A percentile compares a stretch with the other conserved stretches of the same genome.
These are phyloP conservation scores for Calocera viscosa DNA, from an alignment of 768 basidiomycete genomes.

Conservation along the genomic window DNA sequence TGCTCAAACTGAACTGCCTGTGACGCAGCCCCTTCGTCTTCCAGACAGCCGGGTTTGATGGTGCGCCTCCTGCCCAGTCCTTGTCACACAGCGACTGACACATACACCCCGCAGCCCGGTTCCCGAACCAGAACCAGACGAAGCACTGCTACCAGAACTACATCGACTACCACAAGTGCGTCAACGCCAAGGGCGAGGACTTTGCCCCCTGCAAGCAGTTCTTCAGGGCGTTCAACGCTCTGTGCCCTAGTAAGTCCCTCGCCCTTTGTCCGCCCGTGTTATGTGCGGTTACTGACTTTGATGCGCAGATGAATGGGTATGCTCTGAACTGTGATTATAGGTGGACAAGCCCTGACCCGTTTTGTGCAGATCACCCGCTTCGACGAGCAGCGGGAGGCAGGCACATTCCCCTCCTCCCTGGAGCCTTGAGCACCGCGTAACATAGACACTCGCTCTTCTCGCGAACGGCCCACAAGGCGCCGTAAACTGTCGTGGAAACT, in stretches of 20 bases:
- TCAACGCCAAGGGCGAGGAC: conserved; percentile 94
- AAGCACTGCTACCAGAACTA: conserved; percentile 97
- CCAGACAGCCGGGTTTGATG: conserved; percentile 92
- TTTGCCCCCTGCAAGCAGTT: conserved; percentile 99
- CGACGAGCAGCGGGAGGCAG: conserved; percentile 89
- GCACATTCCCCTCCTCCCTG: conserved; percentile 83
- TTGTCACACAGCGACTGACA: neutral
- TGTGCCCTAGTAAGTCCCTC: conserved; percentile 91
- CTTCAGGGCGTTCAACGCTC: conserved; percentile 86
- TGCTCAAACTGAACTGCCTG: neutral
- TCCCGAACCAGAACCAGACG: conserved; percentile 88
- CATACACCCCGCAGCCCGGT: conserved; percentile 47
- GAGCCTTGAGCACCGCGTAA: conserved; percentile 41
- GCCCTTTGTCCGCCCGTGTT: conserved; percentile 10
- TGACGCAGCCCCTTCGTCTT: conserved; percentile 66
- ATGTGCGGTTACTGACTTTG: conserved; percentile 8
- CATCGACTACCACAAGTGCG: conserved; percentile 96
- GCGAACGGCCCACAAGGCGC: neutral
- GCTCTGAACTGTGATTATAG: conserved; percentile 16
- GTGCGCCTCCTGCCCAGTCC: conserved; percentile 29
- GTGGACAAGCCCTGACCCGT: conserved; percentile 12
- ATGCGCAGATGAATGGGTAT: conserved; percentile 78
- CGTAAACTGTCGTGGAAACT: neutral
- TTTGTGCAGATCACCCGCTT: conserved; percentile 59
- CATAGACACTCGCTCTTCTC: neutral